Evolutionary conservation across 306 rosid species (phyloP), one percentile per base, ranked within the genome.

Genomic region (Trichosanthes truncata): DNA sequence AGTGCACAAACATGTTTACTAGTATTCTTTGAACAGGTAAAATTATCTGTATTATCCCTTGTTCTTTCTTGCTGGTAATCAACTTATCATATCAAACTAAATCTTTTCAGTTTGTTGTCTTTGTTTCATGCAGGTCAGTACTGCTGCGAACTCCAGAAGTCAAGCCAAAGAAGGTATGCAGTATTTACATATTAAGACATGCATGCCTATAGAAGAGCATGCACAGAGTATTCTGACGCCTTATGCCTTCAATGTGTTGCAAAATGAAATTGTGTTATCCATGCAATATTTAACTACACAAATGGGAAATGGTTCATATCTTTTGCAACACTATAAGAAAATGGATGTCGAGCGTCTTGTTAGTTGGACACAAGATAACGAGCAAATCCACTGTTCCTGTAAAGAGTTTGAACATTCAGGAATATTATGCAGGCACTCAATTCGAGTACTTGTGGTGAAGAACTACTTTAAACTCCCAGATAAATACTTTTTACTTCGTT

Each of bases 161-260:
- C 83, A 51, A 73, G 79, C 81, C 66, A 79, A 81, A 79, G 89
- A 82, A 65, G 78, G 80, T 80, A 72, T 85, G 80, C 87, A 79
- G 59, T 83, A 82, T 79, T 78, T 68, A 84, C 76, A 81, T 59
- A 81, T 86, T 67, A 90, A 83, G 84, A 88, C 93, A 4, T 72
- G 91, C 85, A 88, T 86, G 88, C 93, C 93, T n/a, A 78, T 90
- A 12, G 93, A 90, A 86, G 89, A 90, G 82, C 91, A 88, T 80
- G 91, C 91, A 21, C 84, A 80, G 66, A 86, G 78, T 68, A 79
- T 85, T 74, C 89, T 86, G 69, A 84, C 93, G 18, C 91, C 91
- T 73, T 90, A 86, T 49, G 89, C 88, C 77, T 90, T 90, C 88
- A 84, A 69, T 62, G 68, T 82, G 78, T 85, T 90, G 31, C 91